Conservation (phyloP, 1,139 yeast species). For the Hansenula lynferdii region DNA sequence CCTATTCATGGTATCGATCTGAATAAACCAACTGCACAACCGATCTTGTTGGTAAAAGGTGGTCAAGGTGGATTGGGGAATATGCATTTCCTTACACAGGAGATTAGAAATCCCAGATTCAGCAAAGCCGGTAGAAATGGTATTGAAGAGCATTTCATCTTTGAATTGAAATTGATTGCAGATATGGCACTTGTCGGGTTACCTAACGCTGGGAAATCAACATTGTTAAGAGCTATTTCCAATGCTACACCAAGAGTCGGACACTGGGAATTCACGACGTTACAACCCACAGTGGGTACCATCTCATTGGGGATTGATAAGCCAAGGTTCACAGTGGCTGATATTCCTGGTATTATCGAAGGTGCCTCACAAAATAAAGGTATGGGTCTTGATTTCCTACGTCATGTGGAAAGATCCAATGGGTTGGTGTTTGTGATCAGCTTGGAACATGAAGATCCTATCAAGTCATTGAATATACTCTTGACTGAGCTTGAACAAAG, state of each 20-base stretch:
- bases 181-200: constrained; percentile 92
- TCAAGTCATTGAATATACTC: constrained; percentile 54
- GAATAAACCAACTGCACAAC: constrained; percentile 54
- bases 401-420: constrained; percentile 89
- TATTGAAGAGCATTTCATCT: constrained; percentile 58
- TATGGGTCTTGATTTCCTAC: constrained; percentile 86
- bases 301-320: constrained; percentile 62
- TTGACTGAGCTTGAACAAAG: constrained; percentile 71
- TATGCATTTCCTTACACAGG: constrained; percentile 84
- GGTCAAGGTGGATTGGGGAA: constrained; percentile 96
- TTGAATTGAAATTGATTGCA: constrained; percentile 84
- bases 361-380: constrained; percentile 87
- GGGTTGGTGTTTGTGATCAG: constrained; percentile 87
- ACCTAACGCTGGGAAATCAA: constrained; percentile 96
- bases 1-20: constrained; percentile 82
- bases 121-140: constrained; percentile 76
- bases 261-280: constrained; percentile 95
- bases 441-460: constrained; percentile 58
- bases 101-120: constrained; percentile 85
- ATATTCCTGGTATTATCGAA: constrained; percentile 90
- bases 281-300: constrained; percentile 90
- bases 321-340: constrained; percentile 88
- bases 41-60: constrained; percentile 70
- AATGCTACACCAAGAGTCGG: constrained; percentile 90
- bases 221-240: constrained; percentile 82